A percentile compares a stretch with the other conserved stretches of the same genome.
Evolutionary conservation across 1,139 yeast genomes (phyloP).

Genomic region (Magnusiomyces fungicola): DNA sequence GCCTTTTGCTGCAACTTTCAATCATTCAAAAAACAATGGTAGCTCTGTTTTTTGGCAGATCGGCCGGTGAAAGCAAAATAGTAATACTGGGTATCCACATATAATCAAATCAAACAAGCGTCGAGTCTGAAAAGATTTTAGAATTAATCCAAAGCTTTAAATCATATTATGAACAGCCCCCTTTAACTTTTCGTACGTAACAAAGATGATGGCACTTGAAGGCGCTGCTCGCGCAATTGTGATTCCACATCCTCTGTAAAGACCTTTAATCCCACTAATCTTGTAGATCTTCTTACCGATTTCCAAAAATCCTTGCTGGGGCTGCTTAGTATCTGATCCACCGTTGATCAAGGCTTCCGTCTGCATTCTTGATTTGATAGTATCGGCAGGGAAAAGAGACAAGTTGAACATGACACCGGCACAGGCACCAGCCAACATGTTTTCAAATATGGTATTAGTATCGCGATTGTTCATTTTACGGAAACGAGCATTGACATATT

Average conservation of each 20-base stretch:
- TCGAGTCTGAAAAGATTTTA: not conserved
- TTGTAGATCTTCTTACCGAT: constrained; percentile 38
- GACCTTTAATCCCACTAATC: constrained; percentile 53
- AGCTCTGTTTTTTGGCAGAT: too few species aligned
- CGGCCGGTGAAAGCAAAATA: too few species aligned
- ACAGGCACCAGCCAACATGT: constrained; percentile 69
- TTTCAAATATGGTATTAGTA: constrained; percentile 41
- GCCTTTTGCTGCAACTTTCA: too few species aligned
- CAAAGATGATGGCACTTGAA: constrained; percentile 81
- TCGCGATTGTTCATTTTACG: constrained; percentile 22
- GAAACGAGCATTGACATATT: constrained; percentile 42
- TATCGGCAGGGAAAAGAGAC: constrained; percentile 82
- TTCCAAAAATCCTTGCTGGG: constrained; percentile 27
- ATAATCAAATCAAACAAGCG: too few species aligned
- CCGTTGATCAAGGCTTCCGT: constrained; percentile 42
- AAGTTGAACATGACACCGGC: constrained; percentile 82
- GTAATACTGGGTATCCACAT: too few species aligned
- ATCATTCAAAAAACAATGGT: not conserved
- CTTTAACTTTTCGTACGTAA: constrained; percentile 65
- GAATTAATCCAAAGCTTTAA: not conserved
- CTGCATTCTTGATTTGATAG: constrained; percentile 82
- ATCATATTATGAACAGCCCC: constrained; percentile 4
- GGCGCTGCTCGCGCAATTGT: constrained; percentile 80
- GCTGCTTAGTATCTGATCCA: constrained; percentile 10
- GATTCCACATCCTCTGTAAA: constrained; percentile 81